Conservation (phyloP, 116 monocot genomes). For the Posidonia oceanica region DNA sequence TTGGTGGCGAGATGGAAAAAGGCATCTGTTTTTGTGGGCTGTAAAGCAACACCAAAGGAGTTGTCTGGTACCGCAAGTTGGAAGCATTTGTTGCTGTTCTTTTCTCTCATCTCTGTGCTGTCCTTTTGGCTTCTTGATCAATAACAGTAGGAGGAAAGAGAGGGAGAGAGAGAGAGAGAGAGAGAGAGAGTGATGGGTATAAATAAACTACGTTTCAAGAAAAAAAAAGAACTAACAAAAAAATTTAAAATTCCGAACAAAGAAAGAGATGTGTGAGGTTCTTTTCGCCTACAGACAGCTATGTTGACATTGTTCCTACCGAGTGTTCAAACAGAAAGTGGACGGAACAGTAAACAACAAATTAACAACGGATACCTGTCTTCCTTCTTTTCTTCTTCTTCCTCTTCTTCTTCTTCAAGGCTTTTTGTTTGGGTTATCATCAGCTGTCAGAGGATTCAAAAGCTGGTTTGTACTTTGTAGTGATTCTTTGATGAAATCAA, state of each 20-base stretch:
- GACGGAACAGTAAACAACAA: too few species aligned
- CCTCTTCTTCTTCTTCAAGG: too few species aligned
- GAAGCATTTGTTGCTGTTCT: neutral
- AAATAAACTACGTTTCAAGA: neutral
- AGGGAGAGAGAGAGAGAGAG: too few species aligned
- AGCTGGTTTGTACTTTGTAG: too few species aligned
- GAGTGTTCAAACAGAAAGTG: too few species aligned
- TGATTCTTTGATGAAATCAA: too few species aligned
- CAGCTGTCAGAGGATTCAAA: too few species aligned
- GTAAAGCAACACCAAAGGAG: slow-evolving; percentile 38
- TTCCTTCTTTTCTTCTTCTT: too few species aligned
- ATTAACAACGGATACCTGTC: too few species aligned
- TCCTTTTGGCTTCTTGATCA: slow-evolving; percentile 2
- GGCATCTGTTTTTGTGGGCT: slow-evolving; percentile 31
- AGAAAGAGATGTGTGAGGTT: neutral
- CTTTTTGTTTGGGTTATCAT: too few species aligned
- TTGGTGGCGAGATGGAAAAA: slow-evolving; percentile 6
- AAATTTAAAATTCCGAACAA: neutral
- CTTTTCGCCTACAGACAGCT: too few species aligned
- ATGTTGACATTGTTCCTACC: neutral
- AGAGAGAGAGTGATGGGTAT: too few species aligned
- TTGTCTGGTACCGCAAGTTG: slow-evolving; percentile 21
- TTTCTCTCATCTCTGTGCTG: neutral
- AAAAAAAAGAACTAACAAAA: neutral
- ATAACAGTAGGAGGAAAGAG: neutral